Evolutionary conservation across 75 land plant species (phyloP).

Genomic region (Sequoia sempervirens): DNA sequence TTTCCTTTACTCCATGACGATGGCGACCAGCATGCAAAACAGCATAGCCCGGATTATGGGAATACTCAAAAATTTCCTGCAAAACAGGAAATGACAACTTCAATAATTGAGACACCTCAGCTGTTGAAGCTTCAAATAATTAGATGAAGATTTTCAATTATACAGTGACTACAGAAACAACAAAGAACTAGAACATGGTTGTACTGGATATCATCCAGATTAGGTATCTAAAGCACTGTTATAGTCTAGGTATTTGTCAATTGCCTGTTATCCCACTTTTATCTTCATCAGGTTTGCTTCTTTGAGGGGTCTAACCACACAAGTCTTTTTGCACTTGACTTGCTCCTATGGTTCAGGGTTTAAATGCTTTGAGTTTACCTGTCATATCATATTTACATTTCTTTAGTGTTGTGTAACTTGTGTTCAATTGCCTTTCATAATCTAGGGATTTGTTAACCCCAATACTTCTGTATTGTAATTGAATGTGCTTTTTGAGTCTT

Average conservation of each 20-base stretch:
- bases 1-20: conserved; percentile 56
- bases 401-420: neutral
- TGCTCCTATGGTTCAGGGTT: neutral
- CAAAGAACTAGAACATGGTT: neutral
- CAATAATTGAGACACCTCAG: neutral
- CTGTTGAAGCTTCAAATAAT: neutral
- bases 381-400: neutral
- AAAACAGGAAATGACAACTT: conserved; percentile 1
- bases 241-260: neutral
- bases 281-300: neutral
- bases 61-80: conserved; percentile 50
- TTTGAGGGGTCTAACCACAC: neutral
- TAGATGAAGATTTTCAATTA: neutral
- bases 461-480: neutral
- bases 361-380: neutral
- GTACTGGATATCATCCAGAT: neutral
- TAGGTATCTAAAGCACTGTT: neutral
- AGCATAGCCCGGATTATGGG: conserved; percentile 49
- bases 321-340: neutral
- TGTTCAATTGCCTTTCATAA: neutral
- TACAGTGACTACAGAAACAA: neutral
- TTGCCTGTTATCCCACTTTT: neutral
- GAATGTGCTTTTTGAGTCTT: too few species aligned
- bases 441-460: neutral
- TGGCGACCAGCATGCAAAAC: conserved; percentile 56